Percentiles rank a stretch among this genome's conserved stretches.
phyloP scores from a whole-genome alignment of 129 eudicot genomes.

The Logfia minima region DNA sequence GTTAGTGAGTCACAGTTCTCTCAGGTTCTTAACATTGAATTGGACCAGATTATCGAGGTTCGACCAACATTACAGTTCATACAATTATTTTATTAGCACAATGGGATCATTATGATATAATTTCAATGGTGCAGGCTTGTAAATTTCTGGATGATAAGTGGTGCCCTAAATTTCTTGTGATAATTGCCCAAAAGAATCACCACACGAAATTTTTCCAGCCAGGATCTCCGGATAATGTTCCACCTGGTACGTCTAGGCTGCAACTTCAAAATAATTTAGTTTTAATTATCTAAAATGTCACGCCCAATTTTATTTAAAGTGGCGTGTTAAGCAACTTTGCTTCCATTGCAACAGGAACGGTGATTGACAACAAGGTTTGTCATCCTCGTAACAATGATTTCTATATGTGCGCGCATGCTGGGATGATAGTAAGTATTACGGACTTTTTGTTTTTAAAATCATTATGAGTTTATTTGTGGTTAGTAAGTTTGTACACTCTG shows the following conservation, averaged over 20 bases:
- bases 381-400: slow-evolving; percentile 73
- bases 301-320: neutral
- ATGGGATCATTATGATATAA: neutral
- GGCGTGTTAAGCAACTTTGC: neutral
- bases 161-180: slow-evolving; percentile 68
- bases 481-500: neutral
- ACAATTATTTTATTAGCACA: neutral
- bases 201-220: slow-evolving; percentile 78
- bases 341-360: slow-evolving; percentile 50
- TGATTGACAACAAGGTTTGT: slow-evolving; percentile 69
- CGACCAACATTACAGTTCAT: slow-evolving; percentile 14
- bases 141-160: slow-evolving; percentile 76
- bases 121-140: slow-evolving; percentile 50
- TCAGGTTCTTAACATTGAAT: slow-evolving; percentile 72
- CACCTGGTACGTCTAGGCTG: slow-evolving; percentile 48
- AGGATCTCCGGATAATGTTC: slow-evolving; percentile 69
- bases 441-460: neutral
- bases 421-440: slow-evolving; percentile 60
- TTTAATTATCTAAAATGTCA: neutral
- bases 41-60: slow-evolving; percentile 75
- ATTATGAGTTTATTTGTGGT: no score
- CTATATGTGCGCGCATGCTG: slow-evolving; percentile 71
- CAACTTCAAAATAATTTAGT: neutral
- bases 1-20: slow-evolving; percentile 82
- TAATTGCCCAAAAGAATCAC: slow-evolving; percentile 79